These are phyloP conservation scores for Suhomyces xylopsoci DNA, from an alignment of 805 yeast genomes.

Conservation along the genomic window DNA sequence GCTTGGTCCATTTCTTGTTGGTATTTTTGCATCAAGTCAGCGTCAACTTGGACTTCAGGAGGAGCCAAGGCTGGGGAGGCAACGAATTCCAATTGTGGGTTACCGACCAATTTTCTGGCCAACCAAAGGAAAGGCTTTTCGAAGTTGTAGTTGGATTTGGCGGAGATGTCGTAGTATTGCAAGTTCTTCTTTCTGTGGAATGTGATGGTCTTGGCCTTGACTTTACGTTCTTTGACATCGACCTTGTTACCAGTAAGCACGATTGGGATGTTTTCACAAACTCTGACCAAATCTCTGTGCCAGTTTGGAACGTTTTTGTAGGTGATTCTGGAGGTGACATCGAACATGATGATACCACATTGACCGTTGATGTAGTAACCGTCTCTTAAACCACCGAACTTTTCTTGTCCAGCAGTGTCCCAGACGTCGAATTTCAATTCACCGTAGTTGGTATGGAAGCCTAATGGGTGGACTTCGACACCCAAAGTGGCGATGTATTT, in stretches of 20 bases:
- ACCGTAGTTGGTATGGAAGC: conserved; percentile 97
- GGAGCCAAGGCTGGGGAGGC: conserved; percentile 99
- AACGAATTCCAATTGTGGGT: conserved; percentile 96
- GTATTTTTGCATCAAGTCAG: conserved; percentile 94
- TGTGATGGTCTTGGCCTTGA: conserved; percentile 98
- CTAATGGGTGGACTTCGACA: conserved; percentile 98
- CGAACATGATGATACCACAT: conserved; percentile 99
- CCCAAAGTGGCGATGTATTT: conserved; percentile 98
- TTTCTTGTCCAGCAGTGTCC: conserved; percentile 99
- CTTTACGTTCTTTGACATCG: conserved; percentile 99
- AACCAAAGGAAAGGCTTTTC: conserved; percentile 99
- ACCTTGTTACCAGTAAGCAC: conserved; percentile 99
- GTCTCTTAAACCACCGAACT: conserved; percentile 99
- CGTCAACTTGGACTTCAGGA: conserved; percentile 97
- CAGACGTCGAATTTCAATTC: conserved; percentile 98
- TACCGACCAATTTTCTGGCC: conserved; percentile 98
- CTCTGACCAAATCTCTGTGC: conserved; percentile 99
- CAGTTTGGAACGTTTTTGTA: conserved; percentile 99
- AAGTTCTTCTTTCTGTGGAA: conserved; percentile 99
- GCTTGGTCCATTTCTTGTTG: conserved; percentile 99
- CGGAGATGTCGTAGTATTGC: conserved; percentile 99
- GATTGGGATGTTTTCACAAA: conserved; percentile 99
- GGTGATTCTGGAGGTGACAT: conserved; percentile 98
- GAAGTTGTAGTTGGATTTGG: conserved; percentile 98
- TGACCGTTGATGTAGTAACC: conserved; percentile 99